Conservation (phyloP, 2,329 filamentous ascomycete species). For the Byssoonygena ceratinophila region DNA sequence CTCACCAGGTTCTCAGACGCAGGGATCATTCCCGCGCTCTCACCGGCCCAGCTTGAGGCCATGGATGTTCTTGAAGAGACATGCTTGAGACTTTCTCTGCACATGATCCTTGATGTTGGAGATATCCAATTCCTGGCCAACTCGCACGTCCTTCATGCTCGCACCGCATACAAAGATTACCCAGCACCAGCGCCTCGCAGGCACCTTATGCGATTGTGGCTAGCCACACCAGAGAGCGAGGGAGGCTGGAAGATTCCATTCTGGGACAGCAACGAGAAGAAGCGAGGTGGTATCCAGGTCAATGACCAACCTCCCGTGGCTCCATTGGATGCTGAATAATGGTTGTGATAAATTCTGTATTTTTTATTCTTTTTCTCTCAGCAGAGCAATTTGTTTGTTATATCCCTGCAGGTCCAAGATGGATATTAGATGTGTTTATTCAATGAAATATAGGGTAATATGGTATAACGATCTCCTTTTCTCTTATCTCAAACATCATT, state of each 20-base stretch:
- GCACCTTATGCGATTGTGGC: slow-evolving; percentile 74
- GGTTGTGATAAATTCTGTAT: not conserved
- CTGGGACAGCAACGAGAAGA: slow-evolving; percentile 70
- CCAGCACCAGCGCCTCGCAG: slow-evolving; percentile 58
- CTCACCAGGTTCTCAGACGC: slow-evolving; percentile 61
- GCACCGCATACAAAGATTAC: slow-evolving; percentile 68
- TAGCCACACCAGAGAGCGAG: slow-evolving; percentile 69
- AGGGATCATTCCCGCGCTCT: slow-evolving; percentile 63
- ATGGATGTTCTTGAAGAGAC: slow-evolving; percentile 62
- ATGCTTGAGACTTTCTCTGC: slow-evolving; percentile 60
- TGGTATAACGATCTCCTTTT: too few relatives aligned
- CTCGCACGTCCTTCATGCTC: slow-evolving; percentile 66
- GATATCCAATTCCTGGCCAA: slow-evolving; percentile 84
- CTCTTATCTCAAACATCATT: too few relatives aligned
- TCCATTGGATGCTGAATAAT: slow-evolving; percentile 65
- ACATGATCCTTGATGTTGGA: slow-evolving; percentile 77
- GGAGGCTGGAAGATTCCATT: slow-evolving; percentile 80
- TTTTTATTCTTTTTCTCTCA: not conserved
- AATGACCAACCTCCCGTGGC: slow-evolving; percentile 66
- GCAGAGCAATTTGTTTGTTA: not conserved
- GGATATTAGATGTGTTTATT: not conserved
- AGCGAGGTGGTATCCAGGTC: slow-evolving; percentile 80
- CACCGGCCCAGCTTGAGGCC: slow-evolving; percentile 57
- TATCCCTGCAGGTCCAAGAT: not conserved
- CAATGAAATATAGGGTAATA: not conserved